Evolutionary conservation across 2,329 filamentous ascomycete genomes (phyloP).

Genomic region (Pseudohalonectria lignicola): DNA sequence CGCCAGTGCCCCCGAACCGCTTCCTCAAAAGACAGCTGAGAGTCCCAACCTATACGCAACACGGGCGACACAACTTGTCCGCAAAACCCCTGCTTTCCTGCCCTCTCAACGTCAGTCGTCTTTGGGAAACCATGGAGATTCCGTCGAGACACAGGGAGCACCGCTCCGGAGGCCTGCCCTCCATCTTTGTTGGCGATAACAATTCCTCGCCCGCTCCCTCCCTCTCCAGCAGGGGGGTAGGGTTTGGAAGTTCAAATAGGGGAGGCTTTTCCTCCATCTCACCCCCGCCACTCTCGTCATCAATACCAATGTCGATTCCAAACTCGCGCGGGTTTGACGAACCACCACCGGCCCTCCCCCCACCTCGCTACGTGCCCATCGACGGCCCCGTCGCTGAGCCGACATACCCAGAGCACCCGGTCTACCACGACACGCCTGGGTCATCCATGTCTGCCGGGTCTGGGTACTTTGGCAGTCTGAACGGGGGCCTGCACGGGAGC

Average conservation of each 20-base stretch:
- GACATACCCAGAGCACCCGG: conserved; percentile 10
- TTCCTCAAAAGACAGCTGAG: too few species aligned
- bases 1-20: too few species aligned
- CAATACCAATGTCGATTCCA: conserved; percentile 24
- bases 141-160: conserved; percentile 4
- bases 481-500: conserved; percentile 1
- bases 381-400: conserved; percentile 11
- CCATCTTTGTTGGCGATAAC: conserved; percentile 12
- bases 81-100: too few species aligned
- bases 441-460: conserved; percentile 1
- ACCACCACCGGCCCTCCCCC: conserved; percentile 23
- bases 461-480: conserved; percentile 2
- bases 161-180: conserved; percentile 7
- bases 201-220: too few species aligned
- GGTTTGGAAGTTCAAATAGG: conserved; percentile 4
- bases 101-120: too few species aligned
- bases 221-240: conserved; percentile 1
- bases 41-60: too few species aligned
- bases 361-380: conserved; percentile 19
- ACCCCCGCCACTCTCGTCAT: conserved; percentile 14
- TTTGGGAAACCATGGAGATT: too few species aligned
- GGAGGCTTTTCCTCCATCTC: conserved; percentile 13
- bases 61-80: too few species aligned
- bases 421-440: conserved; percentile 1
- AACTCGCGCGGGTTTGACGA: conserved; percentile 19